Percentiles rank a stretch among this genome's conserved stretches.
These are phyloP conservation scores for Rostrohypoxylon terebratum DNA, from an alignment of 495 filamentous ascomycete species.

Conservation along the genomic window DNA sequence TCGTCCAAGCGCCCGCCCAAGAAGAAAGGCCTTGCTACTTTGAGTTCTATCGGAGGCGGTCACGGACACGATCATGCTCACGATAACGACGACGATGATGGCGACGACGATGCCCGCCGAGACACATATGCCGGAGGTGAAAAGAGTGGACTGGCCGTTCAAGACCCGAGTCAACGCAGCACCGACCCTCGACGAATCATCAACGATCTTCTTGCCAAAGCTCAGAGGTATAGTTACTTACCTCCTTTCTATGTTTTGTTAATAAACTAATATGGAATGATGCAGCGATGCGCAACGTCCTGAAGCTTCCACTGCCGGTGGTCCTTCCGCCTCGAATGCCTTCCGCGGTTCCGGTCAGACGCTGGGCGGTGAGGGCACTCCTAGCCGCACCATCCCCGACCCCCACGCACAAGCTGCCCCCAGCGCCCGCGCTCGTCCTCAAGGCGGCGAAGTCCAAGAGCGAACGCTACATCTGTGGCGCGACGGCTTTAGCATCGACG, in stretches of 20 bases:
- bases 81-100: conserved; percentile 67
- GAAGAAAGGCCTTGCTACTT: conserved; percentile 66
- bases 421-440: conserved; percentile 20
- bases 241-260: neutral
- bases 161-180: conserved; percentile 76
- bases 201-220: conserved; percentile 84
- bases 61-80: conserved; percentile 55
- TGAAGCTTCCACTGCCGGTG: conserved; percentile 58
- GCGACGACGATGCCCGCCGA: conserved; percentile 72
- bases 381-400: conserved; percentile 77
- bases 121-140: conserved; percentile 96
- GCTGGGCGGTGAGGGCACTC: conserved; percentile 88
- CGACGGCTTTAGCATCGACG: conserved; percentile 95
- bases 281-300: conserved; percentile 69
- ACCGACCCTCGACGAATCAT: conserved; percentile 74
- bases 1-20: conserved; percentile 57
- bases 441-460: conserved; percentile 60
- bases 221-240: conserved; percentile 70
- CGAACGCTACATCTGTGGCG: conserved; percentile 90
- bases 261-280: conserved; percentile 21
- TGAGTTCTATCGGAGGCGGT: conserved; percentile 65
- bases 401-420: conserved; percentile 59
- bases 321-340: conserved; percentile 64
- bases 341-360: conserved; percentile 89
- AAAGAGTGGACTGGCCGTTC: conserved; percentile 94